Base-by-base conservation (phyloP, 306 rosid species). In the Sophora flavescens region DNA sequence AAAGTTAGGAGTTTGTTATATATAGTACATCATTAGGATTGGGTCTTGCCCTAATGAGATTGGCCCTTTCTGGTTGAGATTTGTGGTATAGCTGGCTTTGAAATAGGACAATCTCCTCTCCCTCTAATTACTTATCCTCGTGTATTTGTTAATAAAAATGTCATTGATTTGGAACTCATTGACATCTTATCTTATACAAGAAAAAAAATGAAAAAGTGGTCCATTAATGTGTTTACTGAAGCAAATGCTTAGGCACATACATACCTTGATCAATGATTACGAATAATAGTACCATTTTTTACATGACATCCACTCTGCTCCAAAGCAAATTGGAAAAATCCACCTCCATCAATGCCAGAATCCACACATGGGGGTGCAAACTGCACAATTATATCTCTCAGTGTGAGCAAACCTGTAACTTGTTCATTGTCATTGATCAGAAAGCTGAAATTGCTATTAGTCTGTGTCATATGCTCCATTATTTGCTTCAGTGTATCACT, bases 241-340 rank as follows among this genome's bases (percentile, higher is more conserved):
- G 18, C 38, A 14, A 67, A 28, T 61, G 70, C 67, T 6, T 60
- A 10, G 32, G 22, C 3, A 7, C 39, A 13, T 54, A 7, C 39
- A 13, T 54, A 66, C 51, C 68, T 33, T 32, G 54, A 50, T 87
- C 77, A 83, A 68, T 14, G 78, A 15, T 89, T 72, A 39, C 81
- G 79, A 53, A 82, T 14, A 14, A 89, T 44, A 68, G 74, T 83
- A 65, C 87, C 91, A 52, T 89, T 60, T 59, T 84, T 61, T 3
- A 86, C 77, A 44, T 71, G 81, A 47, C 94, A 93, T 10, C 96
- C 89, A 67, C 89, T 88, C 75, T 87, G 96, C 63, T 90, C 94
- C 74, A 87, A 80, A 74, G 93, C 94, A 48, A 88, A 56, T 70
- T 87, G 76, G 48, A 89, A 93, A 76, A 90, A 89, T n/a, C 94